Evolutionary conservation across 371 early-diverging fungal genomes (phyloP).

Genomic region (Circinella umbellata): DNA sequence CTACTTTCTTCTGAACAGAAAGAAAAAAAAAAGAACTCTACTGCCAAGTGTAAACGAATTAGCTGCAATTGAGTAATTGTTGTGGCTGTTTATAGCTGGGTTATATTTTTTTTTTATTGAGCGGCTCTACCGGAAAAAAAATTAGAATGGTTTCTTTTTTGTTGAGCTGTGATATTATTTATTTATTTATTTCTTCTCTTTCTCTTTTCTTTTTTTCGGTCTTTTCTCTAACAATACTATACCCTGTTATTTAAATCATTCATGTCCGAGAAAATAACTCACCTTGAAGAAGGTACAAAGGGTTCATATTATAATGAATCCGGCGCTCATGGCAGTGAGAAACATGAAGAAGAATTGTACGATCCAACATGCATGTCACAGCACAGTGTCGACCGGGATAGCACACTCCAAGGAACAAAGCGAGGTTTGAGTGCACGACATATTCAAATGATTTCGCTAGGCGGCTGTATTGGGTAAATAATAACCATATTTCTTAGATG

Average conservation of each 20-base stretch:
- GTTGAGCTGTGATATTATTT: not conserved
- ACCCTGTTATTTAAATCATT: not conserved
- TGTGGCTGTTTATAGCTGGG: too few species aligned
- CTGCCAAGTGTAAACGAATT: too few species aligned
- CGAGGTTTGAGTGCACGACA: slow-evolving; percentile 75
- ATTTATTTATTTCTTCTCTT: slow-evolving; percentile 3
- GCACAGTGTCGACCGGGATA: not conserved
- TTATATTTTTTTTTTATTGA: too few species aligned
- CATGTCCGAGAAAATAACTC: slow-evolving; percentile 9
- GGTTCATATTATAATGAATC: not conserved
- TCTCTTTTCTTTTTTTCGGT: not conserved
- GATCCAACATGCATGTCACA: slow-evolving; percentile 4
- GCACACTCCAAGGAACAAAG: slow-evolving; percentile 36
- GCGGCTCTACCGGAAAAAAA: not conserved
- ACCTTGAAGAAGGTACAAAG: slow-evolving; percentile 5
- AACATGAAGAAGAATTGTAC: not conserved
- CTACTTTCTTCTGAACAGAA: too few species aligned
- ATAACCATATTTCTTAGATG: not conserved
- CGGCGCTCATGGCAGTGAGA: not conserved
- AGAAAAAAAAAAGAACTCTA: too few species aligned
- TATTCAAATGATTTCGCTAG: slow-evolving; percentile 82
- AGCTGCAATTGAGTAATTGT: too few species aligned
- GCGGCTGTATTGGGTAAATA: slow-evolving; percentile 58
- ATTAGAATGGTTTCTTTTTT: not conserved
- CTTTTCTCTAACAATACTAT: not conserved